These are phyloP conservation scores for Microcos paniculata DNA, from an alignment of 345 rosid genomes.

Conservation along the genomic window DNA sequence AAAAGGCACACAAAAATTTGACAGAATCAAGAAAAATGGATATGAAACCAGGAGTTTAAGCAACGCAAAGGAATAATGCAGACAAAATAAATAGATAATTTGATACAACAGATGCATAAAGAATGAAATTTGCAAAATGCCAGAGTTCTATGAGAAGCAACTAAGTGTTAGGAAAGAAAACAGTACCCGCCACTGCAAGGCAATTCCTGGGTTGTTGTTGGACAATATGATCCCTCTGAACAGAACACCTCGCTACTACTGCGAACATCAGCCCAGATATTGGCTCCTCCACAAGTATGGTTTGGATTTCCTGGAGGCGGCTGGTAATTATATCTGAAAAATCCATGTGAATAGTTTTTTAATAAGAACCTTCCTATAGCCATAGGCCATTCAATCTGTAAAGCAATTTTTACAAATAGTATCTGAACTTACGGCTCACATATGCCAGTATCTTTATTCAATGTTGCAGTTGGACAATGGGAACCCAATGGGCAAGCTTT, in stretches of 20 bases:
- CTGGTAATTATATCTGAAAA: slow-evolving; percentile 78
- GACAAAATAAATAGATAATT: neutral
- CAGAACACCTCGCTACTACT: slow-evolving; percentile 77
- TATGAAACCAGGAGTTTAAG: neutral
- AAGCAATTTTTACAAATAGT: slow-evolving; percentile 4
- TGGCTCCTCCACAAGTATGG: slow-evolving; percentile 95
- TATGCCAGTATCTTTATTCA: slow-evolving; percentile 45
- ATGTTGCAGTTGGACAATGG: slow-evolving; percentile 56
- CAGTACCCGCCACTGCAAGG: slow-evolving; percentile 62
- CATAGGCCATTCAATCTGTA: neutral
- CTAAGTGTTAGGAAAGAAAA: slow-evolving; percentile 18
- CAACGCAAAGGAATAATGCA: neutral
- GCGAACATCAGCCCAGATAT: slow-evolving; percentile 80
- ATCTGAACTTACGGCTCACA: slow-evolving; percentile 71
- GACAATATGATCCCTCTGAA: slow-evolving; percentile 61
- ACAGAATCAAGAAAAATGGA: slow-evolving; percentile 13
- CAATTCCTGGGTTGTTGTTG: slow-evolving; percentile 37
- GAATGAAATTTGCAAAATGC: neutral
- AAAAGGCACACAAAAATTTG: slow-evolving; percentile 18
- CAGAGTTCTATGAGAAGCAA: slow-evolving; percentile 5
- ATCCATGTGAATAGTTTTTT: neutral
- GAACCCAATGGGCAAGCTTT: slow-evolving; percentile 78
- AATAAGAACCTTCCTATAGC: slow-evolving; percentile 4
- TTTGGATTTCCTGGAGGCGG: slow-evolving; percentile 64
- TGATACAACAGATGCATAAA: neutral